phyloP scores from a whole-genome alignment of 2,329 filamentous ascomycete genomes.

The Clonostachys solani region DNA sequence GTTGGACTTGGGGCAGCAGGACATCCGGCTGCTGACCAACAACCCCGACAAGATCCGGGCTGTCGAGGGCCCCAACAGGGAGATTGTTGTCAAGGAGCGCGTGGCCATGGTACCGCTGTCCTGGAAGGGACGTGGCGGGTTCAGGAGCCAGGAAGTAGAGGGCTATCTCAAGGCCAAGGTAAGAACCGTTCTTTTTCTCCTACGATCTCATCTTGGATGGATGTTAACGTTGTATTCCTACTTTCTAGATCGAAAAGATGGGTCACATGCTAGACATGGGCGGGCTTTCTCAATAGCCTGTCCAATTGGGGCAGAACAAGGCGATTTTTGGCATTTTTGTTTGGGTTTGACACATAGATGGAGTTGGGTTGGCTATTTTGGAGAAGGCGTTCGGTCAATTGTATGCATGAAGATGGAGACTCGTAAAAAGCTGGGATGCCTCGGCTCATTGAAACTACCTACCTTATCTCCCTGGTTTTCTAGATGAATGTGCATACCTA shows the following conservation, averaged over 20 bases:
- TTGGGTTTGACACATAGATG: no score
- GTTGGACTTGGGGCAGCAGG: conserved; percentile 73
- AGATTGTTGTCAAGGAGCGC: conserved; percentile 82
- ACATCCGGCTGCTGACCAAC: conserved; percentile 85
- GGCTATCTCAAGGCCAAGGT: conserved; percentile 96
- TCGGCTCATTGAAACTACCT: no score
- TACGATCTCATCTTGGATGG: not conserved
- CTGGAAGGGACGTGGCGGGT: conserved; percentile 83
- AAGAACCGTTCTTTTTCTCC: conserved; percentile 21
- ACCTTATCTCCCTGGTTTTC: no score
- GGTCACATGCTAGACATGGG: conserved; percentile 70
- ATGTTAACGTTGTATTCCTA: conserved; percentile 13
- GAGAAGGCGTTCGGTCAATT: no score
- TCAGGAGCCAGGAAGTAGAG: conserved; percentile 84
- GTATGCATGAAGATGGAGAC: no score
- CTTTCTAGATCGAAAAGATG: conserved; percentile 74
- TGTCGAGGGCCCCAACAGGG: conserved; percentile 85
- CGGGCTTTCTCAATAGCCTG: conserved; percentile 1
- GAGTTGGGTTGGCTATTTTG: no score
- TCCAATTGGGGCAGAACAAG: no score
- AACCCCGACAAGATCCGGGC: conserved; percentile 96
- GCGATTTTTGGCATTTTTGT: no score
- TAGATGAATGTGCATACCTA: no score
- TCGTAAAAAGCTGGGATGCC: no score
- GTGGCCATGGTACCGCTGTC: conserved; percentile 95